Conservation (phyloP, 495 filamentous ascomycete genomes). For the Tuber umbilicatum region DNA sequence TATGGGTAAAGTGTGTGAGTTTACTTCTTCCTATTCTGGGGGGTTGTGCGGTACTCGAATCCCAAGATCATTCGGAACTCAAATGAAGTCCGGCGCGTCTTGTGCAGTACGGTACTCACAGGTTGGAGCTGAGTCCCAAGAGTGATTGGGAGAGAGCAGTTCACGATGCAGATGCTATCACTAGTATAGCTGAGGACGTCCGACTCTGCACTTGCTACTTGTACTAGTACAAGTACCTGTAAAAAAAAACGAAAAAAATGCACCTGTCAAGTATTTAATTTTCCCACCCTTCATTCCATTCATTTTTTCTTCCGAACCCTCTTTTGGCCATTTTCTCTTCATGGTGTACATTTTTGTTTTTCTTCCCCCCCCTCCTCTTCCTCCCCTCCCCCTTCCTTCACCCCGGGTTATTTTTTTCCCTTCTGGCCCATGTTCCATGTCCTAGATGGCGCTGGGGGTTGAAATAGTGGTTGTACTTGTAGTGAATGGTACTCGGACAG, state of each 20-base stretch:
- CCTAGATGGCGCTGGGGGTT: slow-evolving; percentile 32
- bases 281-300: background rate
- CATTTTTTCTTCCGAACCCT: background rate
- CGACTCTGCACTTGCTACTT: background rate
- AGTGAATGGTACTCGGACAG: background rate
- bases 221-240: background rate
- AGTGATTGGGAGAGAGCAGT: background rate
- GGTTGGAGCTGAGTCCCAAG: background rate
- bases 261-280: background rate
- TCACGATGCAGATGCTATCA: background rate
- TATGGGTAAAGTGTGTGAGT: background rate
- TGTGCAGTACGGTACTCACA: background rate
- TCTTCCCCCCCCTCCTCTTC: background rate
- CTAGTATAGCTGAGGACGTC: background rate
- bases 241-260: background rate
- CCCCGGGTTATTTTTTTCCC: slow-evolving; percentile 22
- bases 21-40: background rate
- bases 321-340: background rate
- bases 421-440: slow-evolving; percentile 37
- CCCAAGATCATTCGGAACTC: background rate
- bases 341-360: background rate
- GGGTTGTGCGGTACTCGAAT: background rate
- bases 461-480: slow-evolving; percentile 4
- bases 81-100: background rate
- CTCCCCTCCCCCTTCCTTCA: slow-evolving; percentile 9